phyloP scores from a whole-genome alignment of 2,329 filamentous ascomycete genomes.

The Fusarium paranaense region DNA sequence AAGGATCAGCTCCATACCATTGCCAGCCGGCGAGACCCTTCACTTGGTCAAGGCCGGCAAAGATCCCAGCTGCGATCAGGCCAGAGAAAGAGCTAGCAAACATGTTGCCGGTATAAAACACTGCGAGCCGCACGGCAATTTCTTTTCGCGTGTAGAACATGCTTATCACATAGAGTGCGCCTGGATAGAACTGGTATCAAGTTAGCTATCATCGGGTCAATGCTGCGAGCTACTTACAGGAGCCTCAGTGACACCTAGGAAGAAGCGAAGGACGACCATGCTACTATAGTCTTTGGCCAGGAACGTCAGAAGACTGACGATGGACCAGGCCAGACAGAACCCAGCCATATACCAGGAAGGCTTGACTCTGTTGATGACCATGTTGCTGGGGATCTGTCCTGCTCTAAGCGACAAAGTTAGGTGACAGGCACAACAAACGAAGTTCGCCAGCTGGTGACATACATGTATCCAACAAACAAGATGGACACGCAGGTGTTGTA shows the following conservation, averaged over 20 bases:
- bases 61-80: constrained; percentile 57
- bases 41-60: constrained; percentile 45
- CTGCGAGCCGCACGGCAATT: constrained; percentile 54
- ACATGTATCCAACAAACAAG: constrained; percentile 52
- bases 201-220: neutral
- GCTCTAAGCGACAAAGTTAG: neutral
- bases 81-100: constrained; percentile 54
- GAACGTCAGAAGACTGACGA: constrained; percentile 55
- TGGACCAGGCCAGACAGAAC: constrained; percentile 53
- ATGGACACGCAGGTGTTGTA: constrained; percentile 51
- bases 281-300: constrained; percentile 55
- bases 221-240: constrained; percentile 28
- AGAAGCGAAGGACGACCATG: constrained; percentile 57
- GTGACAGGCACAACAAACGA: neutral
- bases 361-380: constrained; percentile 53
- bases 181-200: constrained; percentile 44
- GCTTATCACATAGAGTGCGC: constrained; percentile 56
- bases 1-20: constrained; percentile 28
- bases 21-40: constrained; percentile 45
- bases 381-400: constrained; percentile 53
- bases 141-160: constrained; percentile 66
- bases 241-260: constrained; percentile 54
- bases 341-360: constrained; percentile 57
- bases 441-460: neutral
- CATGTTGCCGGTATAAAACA: constrained; percentile 57